Evolutionary conservation across 2,329 filamentous ascomycete genomes (phyloP), one percentile per base, ranked within the genome.

Genomic region (Bipolaris victoriae): DNA sequence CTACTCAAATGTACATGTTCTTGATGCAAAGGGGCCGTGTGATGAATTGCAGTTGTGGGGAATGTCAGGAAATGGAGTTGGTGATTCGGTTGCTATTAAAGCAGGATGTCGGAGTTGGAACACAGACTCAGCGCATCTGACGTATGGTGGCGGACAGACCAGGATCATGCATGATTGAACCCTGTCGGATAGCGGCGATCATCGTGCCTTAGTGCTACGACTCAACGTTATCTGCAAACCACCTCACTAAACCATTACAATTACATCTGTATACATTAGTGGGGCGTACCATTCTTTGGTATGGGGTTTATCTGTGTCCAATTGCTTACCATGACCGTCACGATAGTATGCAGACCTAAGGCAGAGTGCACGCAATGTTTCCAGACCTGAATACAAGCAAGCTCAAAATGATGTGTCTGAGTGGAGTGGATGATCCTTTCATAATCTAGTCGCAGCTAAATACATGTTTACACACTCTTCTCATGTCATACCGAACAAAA

Each of bases 391-490:
- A 44, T 37, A 53, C 20, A 13, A n/a, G 15, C 33, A 11, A 18
- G 18, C 5, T 35, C 29, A 1, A 16, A 37, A 46, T 20, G 10
- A 39, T 39, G 41, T 10, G 20, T 46, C 31, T 35, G 20, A 43
- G 37, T 61, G 53, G 64, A 67, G 60, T 67, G 60, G 58, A 69
- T 59, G 64, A 65, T 44, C 61, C 58, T 60, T 66, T 69, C 62
- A 55, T 56, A 68, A 62, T 73, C 69, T 72, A 71, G 60, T 59
- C 48, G 59, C 58, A 64, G 61, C 65, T 73, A 70, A 67, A 67
- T 74, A 73, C 68, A 74, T 73, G 70, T 66, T 63, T 64, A 66
- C 65, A 65, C 69, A 69, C 62, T 61, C 56, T 57, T 65, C 61
- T 63, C 64, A 61, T 73, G 69, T 73, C 69, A 62, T 62, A 52